These are phyloP conservation scores for Pistacia atlantica DNA, from an alignment of 345 rosid genomes.

Conservation along the genomic window DNA sequence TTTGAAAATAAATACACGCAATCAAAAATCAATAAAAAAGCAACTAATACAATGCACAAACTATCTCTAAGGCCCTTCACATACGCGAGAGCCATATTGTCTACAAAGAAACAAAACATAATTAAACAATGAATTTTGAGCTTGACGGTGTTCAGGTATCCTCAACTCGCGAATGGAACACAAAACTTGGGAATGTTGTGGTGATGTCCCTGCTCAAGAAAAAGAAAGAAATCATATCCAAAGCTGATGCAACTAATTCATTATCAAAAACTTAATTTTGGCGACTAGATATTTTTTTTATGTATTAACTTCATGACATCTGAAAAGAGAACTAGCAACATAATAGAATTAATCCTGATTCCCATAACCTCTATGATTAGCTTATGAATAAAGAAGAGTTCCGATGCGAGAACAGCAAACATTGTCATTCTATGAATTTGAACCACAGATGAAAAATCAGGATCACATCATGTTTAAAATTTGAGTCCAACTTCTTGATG, in stretches of 20 bases:
- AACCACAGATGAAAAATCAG: too few relatives aligned
- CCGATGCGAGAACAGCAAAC: too few relatives aligned
- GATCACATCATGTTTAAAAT: too few relatives aligned
- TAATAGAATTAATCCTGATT: neutral
- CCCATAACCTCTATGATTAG: too few relatives aligned
- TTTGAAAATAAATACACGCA: slow-evolving; percentile 9
- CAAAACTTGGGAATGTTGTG: slow-evolving; percentile 96
- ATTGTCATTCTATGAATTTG: too few relatives aligned
- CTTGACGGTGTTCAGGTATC: slow-evolving; percentile 49
- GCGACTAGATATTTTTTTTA: neutral
- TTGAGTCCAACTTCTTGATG: too few relatives aligned
- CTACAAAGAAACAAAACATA: slow-evolving; percentile 25
- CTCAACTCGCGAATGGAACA: slow-evolving; percentile 95
- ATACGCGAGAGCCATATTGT: slow-evolving; percentile 19
- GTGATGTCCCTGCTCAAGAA: slow-evolving; percentile 78
- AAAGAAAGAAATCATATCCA: slow-evolving; percentile 3
- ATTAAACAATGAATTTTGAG: neutral
- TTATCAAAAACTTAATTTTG: neutral
- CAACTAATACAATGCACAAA: slow-evolving; percentile 19
- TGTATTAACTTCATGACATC: neutral
- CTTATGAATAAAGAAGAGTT: too few relatives aligned
- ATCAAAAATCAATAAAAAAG: slow-evolving; percentile 14
- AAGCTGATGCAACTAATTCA: neutral
- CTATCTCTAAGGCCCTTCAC: slow-evolving; percentile 17
- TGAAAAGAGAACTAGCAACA: neutral